Base-by-base conservation (phyloP, 768 basidiomycete species). In the Auricularia sp. region DNA sequence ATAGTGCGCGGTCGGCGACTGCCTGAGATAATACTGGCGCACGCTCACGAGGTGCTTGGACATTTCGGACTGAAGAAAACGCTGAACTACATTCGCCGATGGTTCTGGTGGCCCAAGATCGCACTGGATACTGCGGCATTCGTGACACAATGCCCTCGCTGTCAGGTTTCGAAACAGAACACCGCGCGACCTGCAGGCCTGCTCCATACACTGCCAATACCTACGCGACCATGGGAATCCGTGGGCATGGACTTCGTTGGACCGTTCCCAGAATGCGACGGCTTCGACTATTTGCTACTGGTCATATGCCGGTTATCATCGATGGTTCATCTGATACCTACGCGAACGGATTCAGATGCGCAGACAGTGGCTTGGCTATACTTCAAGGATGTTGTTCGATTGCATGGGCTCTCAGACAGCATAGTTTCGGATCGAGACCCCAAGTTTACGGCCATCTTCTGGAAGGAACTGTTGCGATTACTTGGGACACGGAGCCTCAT, bases 71-170 rank as follows among this genome's bases (percentile, higher is more conserved):
- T 62, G 16, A 36, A 37, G 3, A 72, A 69, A 45, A 71, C 71
- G 0, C 36, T 51, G 29, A 62, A 69, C 8, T 39, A 68, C 0
- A 34, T 72, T n/a, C 24, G 34, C 7, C 63, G 66, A 10, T 39
- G 71, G 5, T 75, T 54, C 63, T 71, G 66, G 65, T 77, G 71
- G 73, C 71, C 71, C 3, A 29, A n/a, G 3, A 67, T 72, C 61
- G 8, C 35, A 3, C n/a, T 45, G n/a, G 69, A 71, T 64, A 65
- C 77, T 24, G 29, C 63, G 2, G 63, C 68, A n/a, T 77, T 75
- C 62, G 68, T 77, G 3, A 5, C 51, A 0, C 64, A 68, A 5
- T 78, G 77, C 63, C 66, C 73, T 0, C 65, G 18, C 3, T 73
- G 71, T 44, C 68, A 69, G 29, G 34, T 59, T 6, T 33, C 33